Base-by-base conservation (phyloP, 2,329 filamentous ascomycete genomes). In the Colletotrichum sp. region DNA sequence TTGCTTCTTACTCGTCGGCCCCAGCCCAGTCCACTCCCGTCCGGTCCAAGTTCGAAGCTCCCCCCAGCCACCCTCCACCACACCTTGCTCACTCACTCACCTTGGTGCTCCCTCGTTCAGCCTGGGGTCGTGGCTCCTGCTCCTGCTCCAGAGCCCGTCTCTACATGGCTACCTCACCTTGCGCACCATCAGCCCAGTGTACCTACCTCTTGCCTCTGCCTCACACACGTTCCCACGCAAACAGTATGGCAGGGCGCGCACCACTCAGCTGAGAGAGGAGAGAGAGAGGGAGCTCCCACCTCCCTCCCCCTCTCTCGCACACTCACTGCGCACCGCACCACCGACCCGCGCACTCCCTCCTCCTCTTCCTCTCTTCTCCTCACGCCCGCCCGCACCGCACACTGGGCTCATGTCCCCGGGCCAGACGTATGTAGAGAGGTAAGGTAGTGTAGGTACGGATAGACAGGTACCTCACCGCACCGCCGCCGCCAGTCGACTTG, bases 1-100 rank as follows among this genome's bases (percentile, higher is more conserved):
- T 76, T 34, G 32, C 70, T 65, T 34, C 27, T 27, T 39, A 36
- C 70, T 74, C 48, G 36, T 43, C 32, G 36, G 52, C 70, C 68
- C 62, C 65, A 30, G 48, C 70, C 68, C 58, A 52, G 70, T 65
- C 69, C 69, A 48, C 48, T 68, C 66, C 68, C 27, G 32, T 69
- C 71, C 69, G 32, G 32, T 70, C 71, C 71, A 76, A 72, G 61
- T 27, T 76, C 66, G 66, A 76, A 75, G 75, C 62, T 74, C 61
- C 32, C 70, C 74, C 74, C 66, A 71, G 66, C 75, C 71, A 75
- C 75, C 66, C 74, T 74, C 71, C 66, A 64, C 34, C 66, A 75
- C 64, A 52, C 43, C 43, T 52, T 18, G n/a, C 43, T 22, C 43
- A 22, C 16, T 39, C 36, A 43, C 68, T 64, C 66, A 68, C 64